Base-by-base conservation (phyloP, 2,329 filamentous ascomycete genomes). In the Emergomyces orientalis region DNA sequence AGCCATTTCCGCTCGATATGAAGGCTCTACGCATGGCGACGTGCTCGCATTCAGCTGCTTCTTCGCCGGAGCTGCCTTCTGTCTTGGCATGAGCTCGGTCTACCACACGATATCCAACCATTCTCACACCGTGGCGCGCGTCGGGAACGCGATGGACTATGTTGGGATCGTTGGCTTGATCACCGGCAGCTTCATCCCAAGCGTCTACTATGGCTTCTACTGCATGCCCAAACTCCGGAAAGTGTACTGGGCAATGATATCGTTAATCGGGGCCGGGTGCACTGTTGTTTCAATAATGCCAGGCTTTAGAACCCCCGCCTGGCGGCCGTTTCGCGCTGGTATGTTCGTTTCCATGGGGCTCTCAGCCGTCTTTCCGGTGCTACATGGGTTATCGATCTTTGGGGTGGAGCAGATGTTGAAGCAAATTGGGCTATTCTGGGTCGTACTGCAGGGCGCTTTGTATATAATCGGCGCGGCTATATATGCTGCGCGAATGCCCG, bases 101-200 rank as follows among this genome's bases (percentile, higher is more conserved):
- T 99, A 87, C 73, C 94, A 99, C 73, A 84, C 89, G 1, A 83
- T 97, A 57, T 86, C 82, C 27, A 96, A 97, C 68, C 94, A 99
- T 75, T 94, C 89, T 22, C 84, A 86, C 45, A 76, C 77, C 1
- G 90, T 97, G 17, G 86, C 88, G 1, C 87, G 84, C 65, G 89
- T 91, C 80, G 92, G 92, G 13, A 97, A 97, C 74, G 90, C 96
- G 74, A 79, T 97, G 63, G 94, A 99, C 73, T 97, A 99, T 73
- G 85, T 93, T 5, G 94, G 94, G 7, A 99, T 99, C 69, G 90
- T 97, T 37, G 85, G 87, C 58, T 79, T 99, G 68, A 97, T 97
- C 64, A 89, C 93, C 68, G 94, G 94, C 7, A 93, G 88, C 73
- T 96, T 93, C 72, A 85, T 97, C 55, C 92, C 94, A 1, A 88